phyloP scores from a whole-genome alignment of 306 rosid species.

The Dicorynia guianensis region DNA sequence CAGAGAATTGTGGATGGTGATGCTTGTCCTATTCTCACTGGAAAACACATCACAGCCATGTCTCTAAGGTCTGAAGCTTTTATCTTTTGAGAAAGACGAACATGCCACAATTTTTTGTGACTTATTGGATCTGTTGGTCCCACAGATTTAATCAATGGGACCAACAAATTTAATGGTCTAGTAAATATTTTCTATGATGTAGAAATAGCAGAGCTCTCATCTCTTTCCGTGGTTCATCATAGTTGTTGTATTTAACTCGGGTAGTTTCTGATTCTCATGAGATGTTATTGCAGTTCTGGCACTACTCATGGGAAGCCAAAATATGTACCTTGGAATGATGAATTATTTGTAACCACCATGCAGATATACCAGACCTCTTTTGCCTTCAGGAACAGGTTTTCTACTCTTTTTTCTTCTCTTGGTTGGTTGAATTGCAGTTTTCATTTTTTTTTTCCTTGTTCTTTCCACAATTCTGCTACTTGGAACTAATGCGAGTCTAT shows the following conservation, averaged over 20 bases:
- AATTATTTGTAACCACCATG: constrained; percentile 78
- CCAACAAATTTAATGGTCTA: too few relatives aligned
- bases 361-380: constrained; percentile 86
- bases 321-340: constrained; percentile 88
- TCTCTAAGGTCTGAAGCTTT: constrained; percentile 65
- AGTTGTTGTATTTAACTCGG: not conserved
- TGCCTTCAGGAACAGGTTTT: constrained; percentile 89
- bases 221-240: not conserved
- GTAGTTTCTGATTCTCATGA: constrained; percentile 16
- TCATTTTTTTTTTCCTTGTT: not conserved
- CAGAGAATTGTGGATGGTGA: constrained; percentile 79
- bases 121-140: too few relatives aligned
- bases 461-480: not conserved
- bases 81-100: too few relatives aligned
- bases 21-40: constrained; percentile 78
- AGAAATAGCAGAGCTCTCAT: too few relatives aligned
- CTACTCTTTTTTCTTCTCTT: not conserved
- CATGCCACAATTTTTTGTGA: too few relatives aligned
- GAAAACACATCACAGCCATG: constrained; percentile 78
- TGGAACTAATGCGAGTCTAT: constrained; percentile 4
- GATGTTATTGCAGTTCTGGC: constrained; percentile 79
- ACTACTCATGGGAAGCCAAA: constrained; percentile 96
- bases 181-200: too few relatives aligned
- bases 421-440: too few relatives aligned
- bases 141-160: too few relatives aligned